phyloP scores from a whole-genome alignment of 2,329 filamentous ascomycete genomes.

The Pestalotiopsis sp. region DNA sequence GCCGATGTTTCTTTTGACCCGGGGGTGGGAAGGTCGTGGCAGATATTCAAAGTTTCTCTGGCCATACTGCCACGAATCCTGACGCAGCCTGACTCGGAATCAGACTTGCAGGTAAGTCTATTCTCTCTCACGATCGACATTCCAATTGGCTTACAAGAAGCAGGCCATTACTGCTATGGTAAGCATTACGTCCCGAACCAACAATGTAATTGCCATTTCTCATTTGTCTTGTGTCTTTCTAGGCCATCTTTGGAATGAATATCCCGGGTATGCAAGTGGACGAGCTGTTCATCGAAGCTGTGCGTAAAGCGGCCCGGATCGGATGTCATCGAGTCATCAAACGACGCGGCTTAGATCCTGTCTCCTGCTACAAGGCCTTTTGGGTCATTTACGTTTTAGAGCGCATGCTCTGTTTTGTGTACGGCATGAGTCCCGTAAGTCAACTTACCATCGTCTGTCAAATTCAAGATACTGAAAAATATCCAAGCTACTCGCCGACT shows the following conservation, averaged over 20 bases:
- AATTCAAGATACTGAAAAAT: neutral
- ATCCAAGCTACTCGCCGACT: conserved; percentile 4
- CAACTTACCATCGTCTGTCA: neutral
- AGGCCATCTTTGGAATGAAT: conserved; percentile 8
- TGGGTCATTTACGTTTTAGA: conserved; percentile 7
- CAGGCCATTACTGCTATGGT: conserved; percentile 9
- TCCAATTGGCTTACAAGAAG: neutral
- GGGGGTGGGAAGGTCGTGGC: neutral
- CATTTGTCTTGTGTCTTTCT: neutral
- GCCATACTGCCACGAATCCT: conserved; percentile 1
- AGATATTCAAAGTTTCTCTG: conserved; percentile 3
- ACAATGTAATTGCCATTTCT: neutral
- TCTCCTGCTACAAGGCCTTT: conserved; percentile 1
- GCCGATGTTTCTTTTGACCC: conserved; percentile 6
- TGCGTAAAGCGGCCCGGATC: neutral
- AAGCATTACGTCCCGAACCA: neutral
- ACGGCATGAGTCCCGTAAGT: conserved; percentile 3
- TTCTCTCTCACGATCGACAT: neutral
- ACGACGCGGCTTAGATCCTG: neutral
- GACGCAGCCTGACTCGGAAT: neutral
- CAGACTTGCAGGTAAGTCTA: neutral
- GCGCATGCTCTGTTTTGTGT: conserved; percentile 3
- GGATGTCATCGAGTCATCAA: conserved; percentile 1
- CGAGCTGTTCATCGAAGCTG: conserved; percentile 2
- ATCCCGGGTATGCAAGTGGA: conserved; percentile 7